These are phyloP conservation scores for Ceriops decandra DNA, from an alignment of 345 rosid genomes.

Conservation along the genomic window DNA sequence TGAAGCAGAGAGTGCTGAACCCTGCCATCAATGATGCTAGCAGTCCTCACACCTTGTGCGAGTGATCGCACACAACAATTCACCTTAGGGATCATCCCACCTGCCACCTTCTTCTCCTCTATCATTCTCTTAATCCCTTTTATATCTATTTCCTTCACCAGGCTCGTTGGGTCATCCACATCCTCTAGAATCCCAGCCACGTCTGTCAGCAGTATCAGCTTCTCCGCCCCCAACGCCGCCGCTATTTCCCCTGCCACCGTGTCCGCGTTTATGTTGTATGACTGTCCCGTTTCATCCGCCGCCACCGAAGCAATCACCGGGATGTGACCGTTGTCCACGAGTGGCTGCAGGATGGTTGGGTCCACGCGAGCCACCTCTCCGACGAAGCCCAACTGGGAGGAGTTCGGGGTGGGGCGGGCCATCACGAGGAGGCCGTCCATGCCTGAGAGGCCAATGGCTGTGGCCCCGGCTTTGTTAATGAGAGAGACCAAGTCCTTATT, in stretches of 20 bases:
- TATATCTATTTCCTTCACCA: slow-evolving; percentile 82
- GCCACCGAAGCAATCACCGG: slow-evolving; percentile 91
- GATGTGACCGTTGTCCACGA: slow-evolving; percentile 61
- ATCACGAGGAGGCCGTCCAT: slow-evolving; percentile 92
- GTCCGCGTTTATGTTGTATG: slow-evolving; percentile 89
- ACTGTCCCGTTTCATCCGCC: slow-evolving; percentile 56
- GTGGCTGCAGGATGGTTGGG: slow-evolving; percentile 50
- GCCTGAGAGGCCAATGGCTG: slow-evolving; percentile 82
- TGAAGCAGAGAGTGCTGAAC: slow-evolving; percentile 74
- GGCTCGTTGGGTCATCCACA: slow-evolving; percentile 53
- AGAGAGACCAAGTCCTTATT: slow-evolving; percentile 76
- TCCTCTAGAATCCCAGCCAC: slow-evolving; percentile 78
- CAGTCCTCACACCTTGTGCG: slow-evolving; percentile 81
- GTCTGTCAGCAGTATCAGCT: slow-evolving; percentile 76
- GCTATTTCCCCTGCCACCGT: slow-evolving; percentile 94
- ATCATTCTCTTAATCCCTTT: slow-evolving; percentile 83
- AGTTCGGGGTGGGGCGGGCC: slow-evolving; percentile 67
- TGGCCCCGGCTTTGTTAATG: slow-evolving; percentile 78
- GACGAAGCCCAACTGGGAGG: slow-evolving; percentile 70
- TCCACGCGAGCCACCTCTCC: slow-evolving; percentile 78
- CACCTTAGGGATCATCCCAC: slow-evolving; percentile 96
- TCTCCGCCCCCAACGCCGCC: slow-evolving; percentile 77
- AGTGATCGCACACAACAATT: slow-evolving; percentile 78
- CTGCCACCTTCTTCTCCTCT: slow-evolving; percentile 63
- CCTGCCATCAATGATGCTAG: slow-evolving; percentile 89